Evolutionary conservation across 257 asterid species (phyloP).

Genomic region (Avicennia marina): DNA sequence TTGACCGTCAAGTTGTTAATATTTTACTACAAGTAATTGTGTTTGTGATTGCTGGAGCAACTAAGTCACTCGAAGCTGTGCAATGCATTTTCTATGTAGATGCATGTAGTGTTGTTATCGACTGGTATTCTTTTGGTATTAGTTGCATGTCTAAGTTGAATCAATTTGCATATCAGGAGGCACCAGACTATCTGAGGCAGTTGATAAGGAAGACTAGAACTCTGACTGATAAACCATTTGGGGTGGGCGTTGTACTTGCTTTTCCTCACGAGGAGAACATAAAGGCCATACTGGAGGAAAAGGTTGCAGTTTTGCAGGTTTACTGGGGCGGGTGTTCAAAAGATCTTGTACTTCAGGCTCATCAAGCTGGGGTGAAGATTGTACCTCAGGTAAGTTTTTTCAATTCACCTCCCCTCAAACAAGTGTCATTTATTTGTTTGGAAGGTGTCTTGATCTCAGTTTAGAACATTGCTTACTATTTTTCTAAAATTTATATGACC

Average conservation of each 20-base stretch:
- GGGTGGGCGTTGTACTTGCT: slow-evolving; percentile 75
- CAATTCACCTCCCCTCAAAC: neutral
- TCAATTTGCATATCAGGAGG: slow-evolving; percentile 53
- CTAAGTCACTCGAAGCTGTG: too few relatives aligned
- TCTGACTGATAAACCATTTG: slow-evolving; percentile 83
- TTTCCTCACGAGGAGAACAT: slow-evolving; percentile 85
- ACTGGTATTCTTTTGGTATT: too few relatives aligned
- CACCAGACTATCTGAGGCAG: slow-evolving; percentile 58
- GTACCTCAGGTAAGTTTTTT: slow-evolving; percentile 68
- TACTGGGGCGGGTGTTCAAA: slow-evolving; percentile 77
- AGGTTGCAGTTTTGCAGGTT: slow-evolving; percentile 78
- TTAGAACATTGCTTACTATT: too few relatives aligned
- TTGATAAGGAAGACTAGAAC: slow-evolving; percentile 71
- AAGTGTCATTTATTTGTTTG: too few relatives aligned
- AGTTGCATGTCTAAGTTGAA: neutral
- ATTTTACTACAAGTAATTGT: too few relatives aligned
- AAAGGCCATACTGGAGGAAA: slow-evolving; percentile 74
- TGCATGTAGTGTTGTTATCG: too few relatives aligned
- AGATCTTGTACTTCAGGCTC: slow-evolving; percentile 67
- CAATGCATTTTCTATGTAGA: too few relatives aligned
- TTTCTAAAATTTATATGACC: too few relatives aligned
- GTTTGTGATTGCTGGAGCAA: too few relatives aligned
- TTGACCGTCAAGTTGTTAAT: too few relatives aligned
- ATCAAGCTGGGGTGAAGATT: slow-evolving; percentile 71
- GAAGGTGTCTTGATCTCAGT: too few relatives aligned